Percentiles rank a stretch among this genome's conserved stretches.
Evolutionary conservation across 2,329 filamentous ascomycete genomes (phyloP).

Genomic region (Dendrostoma leiphaemia): DNA sequence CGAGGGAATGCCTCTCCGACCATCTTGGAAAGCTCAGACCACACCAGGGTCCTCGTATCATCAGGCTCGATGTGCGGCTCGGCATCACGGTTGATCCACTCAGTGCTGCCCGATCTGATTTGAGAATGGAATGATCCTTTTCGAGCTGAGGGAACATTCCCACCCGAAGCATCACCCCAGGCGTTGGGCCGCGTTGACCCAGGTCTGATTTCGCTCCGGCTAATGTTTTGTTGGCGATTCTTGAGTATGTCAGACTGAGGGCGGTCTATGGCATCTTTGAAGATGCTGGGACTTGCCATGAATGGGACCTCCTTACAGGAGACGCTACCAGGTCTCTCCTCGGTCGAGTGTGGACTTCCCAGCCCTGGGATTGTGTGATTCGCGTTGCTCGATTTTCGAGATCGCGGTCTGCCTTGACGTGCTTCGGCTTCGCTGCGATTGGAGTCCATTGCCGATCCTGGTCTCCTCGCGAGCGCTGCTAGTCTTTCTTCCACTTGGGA

Average conservation of each 20-base stretch:
- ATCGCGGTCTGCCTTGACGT: constrained; percentile 24
- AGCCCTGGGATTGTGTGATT: constrained; percentile 23
- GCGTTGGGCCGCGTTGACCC: background rate
- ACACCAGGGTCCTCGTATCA: constrained; percentile 9
- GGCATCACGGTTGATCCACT: background rate
- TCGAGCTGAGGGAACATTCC: background rate
- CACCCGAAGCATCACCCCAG: background rate
- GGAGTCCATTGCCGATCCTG: constrained; percentile 2
- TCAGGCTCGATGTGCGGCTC: constrained; percentile 7
- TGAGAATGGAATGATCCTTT: background rate
- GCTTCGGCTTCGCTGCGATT: background rate
- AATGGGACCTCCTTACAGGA: constrained; percentile 23
- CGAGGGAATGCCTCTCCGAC: constrained; percentile 6
- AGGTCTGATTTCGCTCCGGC: background rate
- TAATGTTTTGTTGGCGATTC: background rate
- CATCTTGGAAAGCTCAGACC: constrained; percentile 13
- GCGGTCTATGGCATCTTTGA: background rate
- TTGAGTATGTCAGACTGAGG: background rate
- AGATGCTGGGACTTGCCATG: constrained; percentile 28
- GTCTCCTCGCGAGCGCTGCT: background rate
- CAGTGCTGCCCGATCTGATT: background rate
- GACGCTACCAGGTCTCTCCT: constrained; percentile 12
- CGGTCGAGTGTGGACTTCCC: background rate
- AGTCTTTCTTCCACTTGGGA: background rate
- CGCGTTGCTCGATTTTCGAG: constrained; percentile 36